Conservation (phyloP, 1,284 basidiomycete genomes). For the Cerioporus squamosus region DNA sequence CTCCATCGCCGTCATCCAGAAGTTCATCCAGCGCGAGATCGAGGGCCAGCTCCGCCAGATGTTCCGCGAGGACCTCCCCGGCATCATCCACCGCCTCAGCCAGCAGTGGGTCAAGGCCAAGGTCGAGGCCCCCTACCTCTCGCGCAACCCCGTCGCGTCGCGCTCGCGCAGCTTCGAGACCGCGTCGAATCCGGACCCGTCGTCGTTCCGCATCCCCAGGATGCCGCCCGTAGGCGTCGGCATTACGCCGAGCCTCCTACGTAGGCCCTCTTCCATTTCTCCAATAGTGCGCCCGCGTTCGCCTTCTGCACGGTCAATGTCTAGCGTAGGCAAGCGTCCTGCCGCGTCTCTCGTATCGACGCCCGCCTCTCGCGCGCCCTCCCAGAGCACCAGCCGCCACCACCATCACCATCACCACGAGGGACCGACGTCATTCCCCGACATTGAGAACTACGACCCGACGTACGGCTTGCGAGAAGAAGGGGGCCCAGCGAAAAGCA, state of each 20-base stretch:
- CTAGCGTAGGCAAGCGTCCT: conserved; percentile 28
- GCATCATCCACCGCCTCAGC: conserved; percentile 95
- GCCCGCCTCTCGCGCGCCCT: conserved; percentile 25
- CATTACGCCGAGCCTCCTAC: conserved; percentile 25
- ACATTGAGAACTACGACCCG: conserved; percentile 92
- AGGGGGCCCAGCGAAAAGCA: conserved; percentile 77
- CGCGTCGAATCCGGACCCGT: conserved; percentile 35
- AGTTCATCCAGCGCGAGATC: conserved; percentile 96
- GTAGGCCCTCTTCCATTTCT: conserved; percentile 23
- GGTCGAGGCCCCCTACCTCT: conserved; percentile 79
- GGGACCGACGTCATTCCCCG: conserved; percentile 65
- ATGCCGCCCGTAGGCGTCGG: conserved; percentile 27
- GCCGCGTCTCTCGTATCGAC: conserved; percentile 22
- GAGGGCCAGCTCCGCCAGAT: conserved; percentile 97
- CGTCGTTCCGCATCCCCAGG: conserved; percentile 25
- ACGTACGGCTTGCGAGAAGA: conserved; percentile 97
- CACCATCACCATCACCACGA: conserved; percentile 33
- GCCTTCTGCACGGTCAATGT: conserved; percentile 27
- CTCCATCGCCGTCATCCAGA: conserved; percentile 96
- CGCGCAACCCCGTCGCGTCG: conserved; percentile 45
- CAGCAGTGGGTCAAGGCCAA: conserved; percentile 94
- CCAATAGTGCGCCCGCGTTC: conserved; percentile 28
- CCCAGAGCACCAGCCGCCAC: conserved; percentile 23
- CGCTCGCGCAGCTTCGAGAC: conserved; percentile 39
- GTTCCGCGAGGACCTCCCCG: conserved; percentile 96